phyloP scores from a whole-genome alignment of 306 rosid species.

The Corylus americana region DNA sequence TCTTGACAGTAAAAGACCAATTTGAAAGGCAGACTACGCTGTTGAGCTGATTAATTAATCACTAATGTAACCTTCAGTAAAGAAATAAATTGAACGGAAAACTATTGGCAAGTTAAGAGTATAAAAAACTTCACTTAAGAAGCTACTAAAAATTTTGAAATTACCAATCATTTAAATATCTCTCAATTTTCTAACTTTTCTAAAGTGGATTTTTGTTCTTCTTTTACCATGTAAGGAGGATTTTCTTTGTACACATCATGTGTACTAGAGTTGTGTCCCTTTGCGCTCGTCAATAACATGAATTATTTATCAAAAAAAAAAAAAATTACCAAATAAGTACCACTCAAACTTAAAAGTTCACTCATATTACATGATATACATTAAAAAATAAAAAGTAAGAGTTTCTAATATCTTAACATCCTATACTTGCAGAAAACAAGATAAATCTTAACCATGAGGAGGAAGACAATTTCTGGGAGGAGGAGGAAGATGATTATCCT shows the following conservation, averaged over 20 bases:
- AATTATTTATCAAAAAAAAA: too few relatives aligned
- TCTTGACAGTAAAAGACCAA: conserved; percentile 19
- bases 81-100: background rate
- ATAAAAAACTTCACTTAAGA: background rate
- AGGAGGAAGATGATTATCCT: too few relatives aligned
- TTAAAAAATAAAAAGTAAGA: background rate
- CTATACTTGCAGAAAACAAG: background rate
- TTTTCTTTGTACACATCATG: too few relatives aligned
- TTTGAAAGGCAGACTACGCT: background rate
- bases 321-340: background rate
- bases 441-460: background rate
- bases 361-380: background rate
- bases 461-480: too few relatives aligned
- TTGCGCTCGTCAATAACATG: too few relatives aligned
- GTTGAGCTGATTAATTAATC: background rate
- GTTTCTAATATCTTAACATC: background rate
- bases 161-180: background rate
- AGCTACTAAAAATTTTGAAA: background rate
- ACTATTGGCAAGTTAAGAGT: background rate
- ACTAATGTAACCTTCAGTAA: background rate
- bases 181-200: too few relatives aligned
- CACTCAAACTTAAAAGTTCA: background rate
- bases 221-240: too few relatives aligned
- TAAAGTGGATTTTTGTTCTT: too few relatives aligned
- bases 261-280: too few relatives aligned